Evolutionary conservation across 345 rosid genomes (phyloP).

Genomic region (Eucalyptus erythrocorys): DNA sequence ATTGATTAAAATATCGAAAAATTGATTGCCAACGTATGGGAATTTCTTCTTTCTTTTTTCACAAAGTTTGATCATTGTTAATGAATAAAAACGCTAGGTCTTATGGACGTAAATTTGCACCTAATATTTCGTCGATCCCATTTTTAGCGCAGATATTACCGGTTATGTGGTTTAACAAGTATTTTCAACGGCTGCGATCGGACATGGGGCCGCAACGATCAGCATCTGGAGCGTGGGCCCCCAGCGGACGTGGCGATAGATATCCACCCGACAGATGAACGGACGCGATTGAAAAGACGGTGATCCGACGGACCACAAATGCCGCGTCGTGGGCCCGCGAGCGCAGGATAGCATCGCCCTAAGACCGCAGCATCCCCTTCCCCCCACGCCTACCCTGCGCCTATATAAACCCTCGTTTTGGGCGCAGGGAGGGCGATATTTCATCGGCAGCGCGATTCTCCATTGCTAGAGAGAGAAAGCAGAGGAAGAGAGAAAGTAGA

Average conservation of each 20-base stretch:
- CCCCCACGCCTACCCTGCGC: background rate
- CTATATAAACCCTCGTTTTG: background rate
- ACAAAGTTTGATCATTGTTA: background rate
- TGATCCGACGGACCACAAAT: background rate
- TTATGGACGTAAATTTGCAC: background rate
- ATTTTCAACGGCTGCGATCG: background rate
- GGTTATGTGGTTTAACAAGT: background rate
- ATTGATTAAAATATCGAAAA: background rate
- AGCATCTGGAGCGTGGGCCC: background rate
- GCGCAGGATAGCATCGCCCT: background rate
- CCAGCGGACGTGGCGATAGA: background rate
- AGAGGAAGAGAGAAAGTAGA: background rate
- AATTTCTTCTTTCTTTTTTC: background rate
- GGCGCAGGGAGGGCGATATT: rapidly evolving
- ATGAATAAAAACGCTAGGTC: background rate
- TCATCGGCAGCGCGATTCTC: background rate
- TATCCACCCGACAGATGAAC: background rate
- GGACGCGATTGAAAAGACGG: background rate
- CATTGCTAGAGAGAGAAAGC: background rate
- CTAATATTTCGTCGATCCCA: background rate
- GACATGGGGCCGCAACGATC: background rate
- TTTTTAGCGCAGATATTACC: background rate
- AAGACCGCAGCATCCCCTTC: background rate
- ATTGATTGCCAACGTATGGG: background rate
- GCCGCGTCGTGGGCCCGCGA: background rate